phyloP scores from a whole-genome alignment of 495 filamentous ascomycete species.

The Daldinia concentrica region DNA sequence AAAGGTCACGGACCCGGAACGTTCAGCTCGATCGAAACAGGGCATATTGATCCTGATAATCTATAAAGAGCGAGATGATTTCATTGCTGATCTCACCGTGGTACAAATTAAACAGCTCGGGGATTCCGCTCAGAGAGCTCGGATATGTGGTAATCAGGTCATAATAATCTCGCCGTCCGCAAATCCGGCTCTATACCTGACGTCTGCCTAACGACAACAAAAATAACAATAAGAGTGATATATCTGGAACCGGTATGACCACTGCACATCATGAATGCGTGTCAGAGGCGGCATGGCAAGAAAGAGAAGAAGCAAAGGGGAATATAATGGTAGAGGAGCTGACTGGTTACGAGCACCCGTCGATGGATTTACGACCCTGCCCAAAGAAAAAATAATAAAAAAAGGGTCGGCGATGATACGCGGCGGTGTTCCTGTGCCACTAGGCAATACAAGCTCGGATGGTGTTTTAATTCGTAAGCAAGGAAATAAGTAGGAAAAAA shows the following conservation, averaged over 20 bases:
- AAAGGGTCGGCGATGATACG: constrained; percentile 37
- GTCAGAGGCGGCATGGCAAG: constrained; percentile 27
- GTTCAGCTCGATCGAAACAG: constrained; percentile 35
- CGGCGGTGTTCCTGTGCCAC: constrained; percentile 37
- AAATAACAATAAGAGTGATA: constrained; percentile 29
- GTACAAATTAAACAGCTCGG: constrained; percentile 44
- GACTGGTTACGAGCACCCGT: constrained; percentile 17
- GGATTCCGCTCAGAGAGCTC: constrained; percentile 19
- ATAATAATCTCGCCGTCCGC: constrained; percentile 37
- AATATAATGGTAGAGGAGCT: constrained; percentile 3
- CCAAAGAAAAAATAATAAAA: not conserved
- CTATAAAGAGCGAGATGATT: constrained; percentile 36
- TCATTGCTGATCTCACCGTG: constrained; percentile 47
- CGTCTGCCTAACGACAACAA: constrained; percentile 34
- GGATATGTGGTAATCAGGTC: constrained; percentile 38
- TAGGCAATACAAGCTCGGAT: constrained; percentile 32
- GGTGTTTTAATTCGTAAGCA: constrained; percentile 37
- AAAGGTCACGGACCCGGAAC: constrained; percentile 24
- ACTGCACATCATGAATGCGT: constrained; percentile 27
- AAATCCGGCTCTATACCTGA: constrained; percentile 13
- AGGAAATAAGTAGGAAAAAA: constrained; percentile 20
- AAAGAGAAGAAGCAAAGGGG: not conserved
- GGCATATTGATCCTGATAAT: constrained; percentile 29
- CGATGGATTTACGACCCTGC: constrained; percentile 25
- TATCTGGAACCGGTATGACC: constrained; percentile 25